Evolutionary conservation across 805 yeast genomes (phyloP).

Genomic region (Wickerhamiella kurtzmanii): DNA sequence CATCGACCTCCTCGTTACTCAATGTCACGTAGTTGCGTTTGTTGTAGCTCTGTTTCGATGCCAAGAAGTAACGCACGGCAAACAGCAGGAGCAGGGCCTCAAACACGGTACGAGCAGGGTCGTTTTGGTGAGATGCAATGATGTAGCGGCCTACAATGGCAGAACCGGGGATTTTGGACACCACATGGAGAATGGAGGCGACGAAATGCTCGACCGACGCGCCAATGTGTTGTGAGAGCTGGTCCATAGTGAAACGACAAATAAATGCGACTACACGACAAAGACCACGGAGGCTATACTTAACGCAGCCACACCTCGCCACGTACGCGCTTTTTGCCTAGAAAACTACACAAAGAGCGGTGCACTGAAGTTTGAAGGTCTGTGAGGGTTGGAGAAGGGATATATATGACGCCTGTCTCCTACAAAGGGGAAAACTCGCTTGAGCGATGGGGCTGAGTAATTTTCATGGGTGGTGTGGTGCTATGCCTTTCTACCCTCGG

Average conservation of each 20-base stretch:
- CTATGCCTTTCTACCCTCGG: too few species aligned
- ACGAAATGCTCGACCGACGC: constrained; percentile 16
- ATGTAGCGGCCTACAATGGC: constrained; percentile 44
- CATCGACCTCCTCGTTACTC: constrained; percentile 51
- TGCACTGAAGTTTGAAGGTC: too few species aligned
- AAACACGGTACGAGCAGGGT: constrained; percentile 77
- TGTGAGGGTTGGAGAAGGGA: too few species aligned
- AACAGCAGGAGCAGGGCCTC: constrained; percentile 66
- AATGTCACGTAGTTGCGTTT: constrained; percentile 53
- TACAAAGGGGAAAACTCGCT: too few species aligned
- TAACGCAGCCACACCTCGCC: too few species aligned
- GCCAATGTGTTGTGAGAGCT: constrained; percentile 16
- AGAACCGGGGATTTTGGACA: constrained; percentile 29
- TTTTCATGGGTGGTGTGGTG: too few species aligned
- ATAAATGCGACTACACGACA: too few species aligned
- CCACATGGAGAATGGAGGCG: constrained; percentile 8
- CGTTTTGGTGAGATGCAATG: constrained; percentile 76
- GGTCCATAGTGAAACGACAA: constrained; percentile 16
- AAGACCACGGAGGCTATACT: too few species aligned
- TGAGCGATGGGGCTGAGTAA: too few species aligned
- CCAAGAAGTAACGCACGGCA: constrained; percentile 72
- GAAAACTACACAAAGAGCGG: too few species aligned
- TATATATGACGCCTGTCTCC: too few species aligned
- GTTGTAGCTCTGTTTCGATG: constrained; percentile 61
- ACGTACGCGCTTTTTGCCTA: too few species aligned